Evolutionary conservation across 805 yeast species (phyloP).

Genomic region (Wickerhamiella vanderwaltii): DNA sequence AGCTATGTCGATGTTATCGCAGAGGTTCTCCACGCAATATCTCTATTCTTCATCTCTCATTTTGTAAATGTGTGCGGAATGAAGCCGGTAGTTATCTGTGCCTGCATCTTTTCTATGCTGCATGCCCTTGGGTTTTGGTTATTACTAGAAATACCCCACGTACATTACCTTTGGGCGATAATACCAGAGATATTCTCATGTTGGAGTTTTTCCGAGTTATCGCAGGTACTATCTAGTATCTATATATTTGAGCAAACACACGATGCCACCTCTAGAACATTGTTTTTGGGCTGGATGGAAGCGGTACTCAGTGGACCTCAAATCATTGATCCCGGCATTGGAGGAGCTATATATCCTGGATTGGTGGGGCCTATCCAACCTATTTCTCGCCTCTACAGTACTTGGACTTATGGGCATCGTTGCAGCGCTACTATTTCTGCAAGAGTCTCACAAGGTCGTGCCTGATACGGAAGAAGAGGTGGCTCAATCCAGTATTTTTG

Average conservation of each 20-base stretch:
- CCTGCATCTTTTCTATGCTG: not conserved
- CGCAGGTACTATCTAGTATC: not conserved
- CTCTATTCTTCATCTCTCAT: not conserved
- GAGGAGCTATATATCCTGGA: not conserved
- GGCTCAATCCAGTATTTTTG: not conserved
- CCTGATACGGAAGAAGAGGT: not conserved
- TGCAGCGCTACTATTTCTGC: not conserved
- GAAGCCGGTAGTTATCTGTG: not conserved
- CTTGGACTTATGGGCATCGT: not conserved
- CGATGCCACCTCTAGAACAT: not conserved
- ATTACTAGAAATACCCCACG: not conserved
- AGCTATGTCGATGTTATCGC: conserved; percentile 1
- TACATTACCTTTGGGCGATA: conserved; percentile 2
- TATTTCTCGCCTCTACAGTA: not conserved
- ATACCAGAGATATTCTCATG: not conserved
- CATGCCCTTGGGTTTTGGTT: not conserved
- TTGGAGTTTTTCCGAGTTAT: not conserved
- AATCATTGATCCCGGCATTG: conserved; percentile 1
- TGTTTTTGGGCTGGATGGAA: conserved; percentile 5
- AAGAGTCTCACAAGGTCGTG: not conserved
- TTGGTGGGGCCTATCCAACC: not conserved
- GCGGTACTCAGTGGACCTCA: not conserved
- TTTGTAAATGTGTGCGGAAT: not conserved
- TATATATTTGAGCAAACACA: not conserved
- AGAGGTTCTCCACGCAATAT: not conserved